Percentiles rank a stretch among this genome's conserved stretches.
These are phyloP conservation scores for Phytophthora hybrid DNA, from an alignment of 352 stramenopile species.

Conservation along the genomic window DNA sequence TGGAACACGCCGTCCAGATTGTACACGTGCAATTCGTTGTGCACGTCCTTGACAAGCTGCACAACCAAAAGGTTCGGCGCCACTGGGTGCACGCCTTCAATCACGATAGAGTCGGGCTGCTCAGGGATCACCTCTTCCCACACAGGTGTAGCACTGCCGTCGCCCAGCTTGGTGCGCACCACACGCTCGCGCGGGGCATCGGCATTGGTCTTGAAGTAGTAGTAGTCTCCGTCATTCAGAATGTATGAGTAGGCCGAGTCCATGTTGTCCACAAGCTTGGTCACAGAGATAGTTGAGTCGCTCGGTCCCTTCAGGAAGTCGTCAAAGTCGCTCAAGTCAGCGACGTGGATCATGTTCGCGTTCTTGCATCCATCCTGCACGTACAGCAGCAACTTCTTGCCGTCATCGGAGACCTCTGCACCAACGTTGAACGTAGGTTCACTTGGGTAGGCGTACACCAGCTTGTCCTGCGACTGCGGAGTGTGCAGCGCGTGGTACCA, in stretches of 20 bases:
- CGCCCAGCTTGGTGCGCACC: constrained; percentile 55
- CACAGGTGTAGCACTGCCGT: constrained; percentile 31
- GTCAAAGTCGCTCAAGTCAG: constrained; percentile 61
- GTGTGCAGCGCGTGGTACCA: constrained; percentile 86
- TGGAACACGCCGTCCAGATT: constrained; percentile 78
- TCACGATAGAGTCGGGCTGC: constrained; percentile 75
- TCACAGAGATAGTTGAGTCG: constrained; percentile 51
- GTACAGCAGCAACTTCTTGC: constrained; percentile 78
- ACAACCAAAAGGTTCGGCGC: constrained; percentile 77
- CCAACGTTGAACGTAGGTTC: constrained; percentile 79
- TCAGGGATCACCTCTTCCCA: constrained; percentile 90
- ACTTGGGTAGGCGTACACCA: constrained; percentile 81
- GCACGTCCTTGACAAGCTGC: constrained; percentile 85
- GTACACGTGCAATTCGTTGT: constrained; percentile 84
- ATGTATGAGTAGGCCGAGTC: constrained; percentile 87
- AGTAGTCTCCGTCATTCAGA: constrained; percentile 87
- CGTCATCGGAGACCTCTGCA: constrained; percentile 79
- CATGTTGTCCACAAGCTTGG: constrained; percentile 91
- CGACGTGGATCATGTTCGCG: constrained; percentile 88
- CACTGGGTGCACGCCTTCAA: constrained; percentile 74
- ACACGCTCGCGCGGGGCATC: constrained; percentile 85
- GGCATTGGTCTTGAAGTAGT: constrained; percentile 90
- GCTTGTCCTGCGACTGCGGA: constrained; percentile 70
- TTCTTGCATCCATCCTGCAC: constrained; percentile 91
- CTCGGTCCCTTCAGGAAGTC: constrained; percentile 49